These are phyloP conservation scores for Alternaria metachromatica DNA, from an alignment of 2,329 filamentous ascomycete species.

Conservation along the genomic window DNA sequence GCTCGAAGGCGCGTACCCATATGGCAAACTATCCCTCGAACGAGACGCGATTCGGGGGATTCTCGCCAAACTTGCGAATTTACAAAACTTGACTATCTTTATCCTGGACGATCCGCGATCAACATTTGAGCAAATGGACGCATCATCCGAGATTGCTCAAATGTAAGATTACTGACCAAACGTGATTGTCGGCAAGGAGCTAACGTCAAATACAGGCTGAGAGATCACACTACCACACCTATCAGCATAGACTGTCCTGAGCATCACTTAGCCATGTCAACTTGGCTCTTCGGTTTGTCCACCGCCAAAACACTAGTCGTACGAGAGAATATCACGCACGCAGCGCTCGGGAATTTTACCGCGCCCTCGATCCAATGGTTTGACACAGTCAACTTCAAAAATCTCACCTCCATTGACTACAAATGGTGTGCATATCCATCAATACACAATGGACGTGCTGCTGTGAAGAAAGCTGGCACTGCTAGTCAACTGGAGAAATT, in stretches of 20 bases:
- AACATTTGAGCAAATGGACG: not conserved
- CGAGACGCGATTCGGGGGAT: not conserved
- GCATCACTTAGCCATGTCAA: not conserved
- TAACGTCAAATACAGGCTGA: not conserved
- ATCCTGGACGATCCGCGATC: not conserved
- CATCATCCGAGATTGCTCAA: not conserved
- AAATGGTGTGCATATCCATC: not conserved
- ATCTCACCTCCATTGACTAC: not conserved
- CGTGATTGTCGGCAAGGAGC: not conserved
- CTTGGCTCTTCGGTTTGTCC: not conserved
- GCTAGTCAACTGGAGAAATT: not conserved
- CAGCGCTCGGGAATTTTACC: rapidly evolving
- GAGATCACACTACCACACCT: not conserved
- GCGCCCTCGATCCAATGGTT: not conserved
- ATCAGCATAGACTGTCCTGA: not conserved
- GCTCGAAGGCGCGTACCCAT: not conserved
- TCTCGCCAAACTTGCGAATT: not conserved
- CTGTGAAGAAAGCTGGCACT: not conserved
- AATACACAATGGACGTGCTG: no score
- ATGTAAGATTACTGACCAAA: not conserved
- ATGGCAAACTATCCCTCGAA: not conserved
- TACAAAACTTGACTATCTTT: not conserved
- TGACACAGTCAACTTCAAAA: not conserved
- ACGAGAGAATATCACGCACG: not conserved
- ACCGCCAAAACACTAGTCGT: not conserved